A percentile compares a stretch with the other conserved stretches of the same genome.
Conservation (phyloP, 2,329 filamentous ascomycete genomes). For the Berkeleyomyces basicola region DNA sequence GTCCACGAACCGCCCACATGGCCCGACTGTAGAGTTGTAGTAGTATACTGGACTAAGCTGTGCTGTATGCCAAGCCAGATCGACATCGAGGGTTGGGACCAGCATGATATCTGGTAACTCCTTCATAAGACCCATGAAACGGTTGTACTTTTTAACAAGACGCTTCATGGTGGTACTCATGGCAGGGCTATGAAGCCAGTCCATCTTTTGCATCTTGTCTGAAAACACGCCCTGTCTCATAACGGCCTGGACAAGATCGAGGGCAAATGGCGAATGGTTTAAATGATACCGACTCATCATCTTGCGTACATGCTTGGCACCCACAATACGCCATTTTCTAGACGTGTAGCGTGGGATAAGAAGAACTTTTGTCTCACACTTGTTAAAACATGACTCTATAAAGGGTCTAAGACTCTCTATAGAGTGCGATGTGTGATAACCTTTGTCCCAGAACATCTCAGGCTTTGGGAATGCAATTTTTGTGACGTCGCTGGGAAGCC, state of each 20-base stretch:
- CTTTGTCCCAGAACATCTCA: background rate
- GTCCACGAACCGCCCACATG: constrained; percentile 46
- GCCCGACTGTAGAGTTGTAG: constrained; percentile 35
- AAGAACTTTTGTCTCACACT: background rate
- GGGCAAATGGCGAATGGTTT: constrained; percentile 45
- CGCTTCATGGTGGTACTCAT: constrained; percentile 46
- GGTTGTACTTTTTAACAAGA: constrained; percentile 45
- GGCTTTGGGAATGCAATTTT: constrained; percentile 15
- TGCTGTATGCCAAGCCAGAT: constrained; percentile 68
- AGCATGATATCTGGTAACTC: constrained; percentile 28
- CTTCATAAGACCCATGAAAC: constrained; percentile 46
- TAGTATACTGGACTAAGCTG: constrained; percentile 51
- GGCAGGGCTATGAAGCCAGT: constrained; percentile 61
- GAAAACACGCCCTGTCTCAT: constrained; percentile 49
- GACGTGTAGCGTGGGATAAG: background rate
- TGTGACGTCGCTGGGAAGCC: constrained; percentile 45
- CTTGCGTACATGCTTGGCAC: constrained; percentile 28
- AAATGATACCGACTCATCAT: constrained; percentile 59
- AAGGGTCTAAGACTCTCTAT: constrained; percentile 4
- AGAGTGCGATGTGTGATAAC: background rate
- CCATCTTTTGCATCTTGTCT: constrained; percentile 56
- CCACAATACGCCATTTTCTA: background rate
- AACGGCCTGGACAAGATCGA: constrained; percentile 49
- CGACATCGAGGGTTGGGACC: constrained; percentile 59
- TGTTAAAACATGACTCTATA: background rate